Conservation (phyloP, 2,329 filamentous ascomycete genomes). For the Ploettnerulaceae sp. region DNA sequence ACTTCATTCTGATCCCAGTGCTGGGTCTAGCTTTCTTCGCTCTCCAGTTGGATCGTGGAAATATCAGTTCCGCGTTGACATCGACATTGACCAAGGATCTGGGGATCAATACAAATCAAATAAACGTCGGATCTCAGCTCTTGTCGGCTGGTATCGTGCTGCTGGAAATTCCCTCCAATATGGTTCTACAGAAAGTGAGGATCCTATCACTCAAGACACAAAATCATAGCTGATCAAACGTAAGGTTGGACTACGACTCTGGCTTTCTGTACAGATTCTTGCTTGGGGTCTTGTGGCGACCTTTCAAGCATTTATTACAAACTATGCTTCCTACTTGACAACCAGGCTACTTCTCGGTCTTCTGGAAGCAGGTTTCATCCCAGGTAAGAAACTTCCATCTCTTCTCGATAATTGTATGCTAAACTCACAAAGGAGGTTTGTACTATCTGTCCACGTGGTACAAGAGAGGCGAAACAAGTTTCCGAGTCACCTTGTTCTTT, state of each 20-base stretch:
- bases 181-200: not conserved
- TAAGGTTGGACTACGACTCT: constrained; percentile 4
- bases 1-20: constrained; percentile 5
- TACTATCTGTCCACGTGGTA: constrained; percentile 6
- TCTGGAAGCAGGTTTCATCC: constrained; percentile 4
- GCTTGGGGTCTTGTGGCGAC: constrained; percentile 7
- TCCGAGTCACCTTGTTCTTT: constrained; percentile 5
- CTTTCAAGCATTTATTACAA: constrained; percentile 6
- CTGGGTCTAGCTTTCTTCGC: constrained; percentile 4
- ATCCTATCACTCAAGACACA: not conserved
- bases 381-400: not conserved
- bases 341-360: constrained; percentile 2
- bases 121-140: not conserved
- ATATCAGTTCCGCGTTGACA: constrained; percentile 1
- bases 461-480: constrained; percentile 5
- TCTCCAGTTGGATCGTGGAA: constrained; percentile 4
- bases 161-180: constrained; percentile 4
- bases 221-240: not conserved
- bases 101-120: constrained; percentile 5
- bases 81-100: constrained; percentile 5
- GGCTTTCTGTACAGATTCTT: constrained; percentile 5
- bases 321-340: constrained; percentile 2
- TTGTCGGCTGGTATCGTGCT: not conserved
- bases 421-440: not conserved
- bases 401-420: not conserved